Base-by-base conservation (phyloP, 192 early-diverging fungal genomes). In the Coemansia sp. region DNA sequence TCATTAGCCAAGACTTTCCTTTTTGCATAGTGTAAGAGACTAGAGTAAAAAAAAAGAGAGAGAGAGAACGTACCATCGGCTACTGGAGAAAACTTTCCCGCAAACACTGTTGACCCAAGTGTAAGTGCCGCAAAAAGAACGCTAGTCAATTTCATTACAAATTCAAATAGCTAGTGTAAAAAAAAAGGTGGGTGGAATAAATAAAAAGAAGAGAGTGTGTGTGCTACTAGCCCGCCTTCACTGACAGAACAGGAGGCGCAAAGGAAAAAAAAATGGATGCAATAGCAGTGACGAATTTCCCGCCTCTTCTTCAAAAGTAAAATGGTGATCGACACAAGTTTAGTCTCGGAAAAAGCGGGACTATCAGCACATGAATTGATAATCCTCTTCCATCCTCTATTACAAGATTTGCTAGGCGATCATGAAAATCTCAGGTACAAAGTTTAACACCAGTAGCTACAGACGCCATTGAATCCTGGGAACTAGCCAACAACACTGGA, bases 11-110 rank as follows among this genome's bases (percentile, higher is more conserved):
- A 51, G 6, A 20, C 9, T 51, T 20, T 51, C 9, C n/a, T 7
- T 27, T 11, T 18, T 22, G 24, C 27, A 2, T 31, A 13, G 43
- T 51, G 41, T 12, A 49, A 5, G 40, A 12, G 5, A 51, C n/a
- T 22, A 4, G 3, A 13, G 16, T 24, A 20, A 36, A 12, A 24
- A 10, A 11, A 47, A n/a, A n/a, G n/a, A n/a, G n/a, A n/a, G n/a
- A n/a, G n/a, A 7, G 16, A 11, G 16, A 15, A 44, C 70, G 15
- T 65, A 72, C 70, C 73, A 52, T 75, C 73, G 51, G 62, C 49
- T 10, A 42, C 49, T 2, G 73, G 20, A 13, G 67, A 18, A 8
- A 57, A 57, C 67, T 69, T 68, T 46, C 67, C 73, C 10, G 62
- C 67, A 29, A 62, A 41, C 8, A 20, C 68, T 0, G 60, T 34